A percentile compares a stretch with the other conserved stretches of the same genome.
phyloP scores from a whole-genome alignment of 1,284 basidiomycete species.

The Ustilago xerochloae region DNA sequence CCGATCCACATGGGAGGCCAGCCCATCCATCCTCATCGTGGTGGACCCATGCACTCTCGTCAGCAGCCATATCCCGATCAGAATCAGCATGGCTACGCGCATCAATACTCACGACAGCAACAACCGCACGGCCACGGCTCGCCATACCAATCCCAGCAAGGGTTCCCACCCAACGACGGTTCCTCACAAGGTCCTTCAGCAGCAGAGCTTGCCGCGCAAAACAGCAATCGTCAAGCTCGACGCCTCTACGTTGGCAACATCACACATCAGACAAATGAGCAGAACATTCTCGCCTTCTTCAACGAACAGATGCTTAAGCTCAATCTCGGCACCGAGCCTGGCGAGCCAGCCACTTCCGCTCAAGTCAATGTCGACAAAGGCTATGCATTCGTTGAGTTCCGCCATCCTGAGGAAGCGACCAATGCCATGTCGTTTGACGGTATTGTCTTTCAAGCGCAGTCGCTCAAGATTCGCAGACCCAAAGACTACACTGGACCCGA shows the following conservation, averaged over 20 bases:
- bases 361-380: conserved; percentile 98
- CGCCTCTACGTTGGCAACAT: conserved; percentile 96
- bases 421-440: conserved; percentile 97
- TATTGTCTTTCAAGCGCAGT: conserved; percentile 89
- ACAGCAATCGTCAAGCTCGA: conserved; percentile 80
- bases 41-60: conserved; percentile 21
- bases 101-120: conserved; percentile 13
- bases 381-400: conserved; percentile 93
- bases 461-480: conserved; percentile 93
- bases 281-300: conserved; percentile 90
- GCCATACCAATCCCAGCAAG: conserved; percentile 6
- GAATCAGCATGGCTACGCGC: conserved; percentile 4
- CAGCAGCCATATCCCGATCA: conserved; percentile 10
- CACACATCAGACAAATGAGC: conserved; percentile 88
- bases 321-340: conserved; percentile 72
- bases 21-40: conserved; percentile 32
- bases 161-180: conserved; percentile 11
- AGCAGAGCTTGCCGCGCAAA: conserved; percentile 27
- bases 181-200: conserved; percentile 15
- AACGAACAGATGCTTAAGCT: conserved; percentile 90
- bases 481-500: conserved; percentile 87
- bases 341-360: conserved; percentile 86
- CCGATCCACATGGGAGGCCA: conserved; percentile 74
- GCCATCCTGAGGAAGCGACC: conserved; percentile 93
- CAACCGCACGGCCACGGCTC: conserved; percentile 18